Evolutionary conservation across 176 grass and related monocot species (phyloP), one percentile per base, ranked within the genome.

Genomic region (Urochloa ruziziensis): DNA sequence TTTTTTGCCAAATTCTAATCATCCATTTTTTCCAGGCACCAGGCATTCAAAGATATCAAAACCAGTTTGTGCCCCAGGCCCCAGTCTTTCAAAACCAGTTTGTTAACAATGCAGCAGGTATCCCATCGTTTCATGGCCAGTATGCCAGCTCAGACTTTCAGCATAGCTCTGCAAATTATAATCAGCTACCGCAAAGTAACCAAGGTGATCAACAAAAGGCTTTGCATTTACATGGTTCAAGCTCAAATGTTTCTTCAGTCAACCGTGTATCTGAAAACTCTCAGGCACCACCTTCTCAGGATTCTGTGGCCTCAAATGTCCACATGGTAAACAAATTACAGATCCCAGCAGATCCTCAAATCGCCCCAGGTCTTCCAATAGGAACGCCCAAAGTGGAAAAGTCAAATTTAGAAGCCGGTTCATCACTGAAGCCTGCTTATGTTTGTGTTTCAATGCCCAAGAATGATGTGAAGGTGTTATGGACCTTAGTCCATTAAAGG

Each of bases 261-360:
- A 81, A 91, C 46, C 66, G 89, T 78, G 53, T 82, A 74, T 75
- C 70, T 58, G 83, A 82, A 74, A 81, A 64, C 65, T 89, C 65
- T 59, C 80, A 74, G 60, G 21, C 83, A 80, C 73, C 83, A 80
- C 73, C 61, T 46, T 79, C 67, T 21, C 87, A 92, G 62, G 79
- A 70, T 77, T 67, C 63, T 56, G 59, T 32, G 19, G 70, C 80
- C 77, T 71, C 47, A 34, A 83, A 92, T 83, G 51, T 67, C 37
- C 75, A 24, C 24, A 73, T 83, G 88, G 74, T 92, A 88, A 91
- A 73, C 75, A 94, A 94, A 88, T 60, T 88, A 77, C 95, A 94
- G 81, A 89, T 94, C 30, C 81, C 78, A 77, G 93, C 88, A 82
- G 91, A 94, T 54, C 95, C 95, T 91, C 91, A 75, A 87, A 97